These are phyloP conservation scores for Cytospora piceae DNA, from an alignment of 2,329 filamentous ascomycete genomes.

Conservation along the genomic window DNA sequence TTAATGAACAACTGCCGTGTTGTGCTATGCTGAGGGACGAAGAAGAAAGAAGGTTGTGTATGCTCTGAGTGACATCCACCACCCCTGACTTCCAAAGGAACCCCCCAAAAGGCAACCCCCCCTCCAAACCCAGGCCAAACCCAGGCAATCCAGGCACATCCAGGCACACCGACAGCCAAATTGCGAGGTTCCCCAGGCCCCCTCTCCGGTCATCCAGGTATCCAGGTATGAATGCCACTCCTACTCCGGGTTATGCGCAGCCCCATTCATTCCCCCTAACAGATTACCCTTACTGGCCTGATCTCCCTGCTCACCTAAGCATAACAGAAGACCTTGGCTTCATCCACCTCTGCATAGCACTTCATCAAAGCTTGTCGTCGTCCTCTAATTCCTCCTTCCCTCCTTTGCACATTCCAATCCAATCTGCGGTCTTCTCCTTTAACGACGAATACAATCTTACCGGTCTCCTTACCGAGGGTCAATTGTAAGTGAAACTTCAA, in stretches of 20 bases:
- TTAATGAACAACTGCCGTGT: not conserved
- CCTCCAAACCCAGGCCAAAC: not conserved
- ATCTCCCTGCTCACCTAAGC: slow-evolving; percentile 21
- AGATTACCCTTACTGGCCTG: not conserved
- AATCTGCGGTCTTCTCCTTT: slow-evolving; percentile 28
- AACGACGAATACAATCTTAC: slow-evolving; percentile 22
- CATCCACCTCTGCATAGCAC: slow-evolving; percentile 17
- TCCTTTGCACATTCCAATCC: slow-evolving; percentile 31
- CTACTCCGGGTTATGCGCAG: not conserved
- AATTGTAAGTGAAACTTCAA: slow-evolving; percentile 34
- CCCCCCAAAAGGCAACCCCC: not conserved
- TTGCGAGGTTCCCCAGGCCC: slow-evolving; percentile 3
- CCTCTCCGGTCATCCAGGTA: not conserved
- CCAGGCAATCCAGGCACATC: not conserved
- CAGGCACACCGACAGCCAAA: slow-evolving; percentile 3
- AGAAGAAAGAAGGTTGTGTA: not conserved
- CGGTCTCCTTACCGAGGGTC: slow-evolving; percentile 21
- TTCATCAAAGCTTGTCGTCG: slow-evolving; percentile 26
- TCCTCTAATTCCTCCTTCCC: slow-evolving; percentile 30
- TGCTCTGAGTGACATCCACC: not conserved
- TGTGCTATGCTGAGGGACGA: slow-evolving; percentile 1
- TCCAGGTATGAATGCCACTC: not conserved
- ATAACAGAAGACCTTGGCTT: slow-evolving; percentile 14
- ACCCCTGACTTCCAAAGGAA: not conserved
- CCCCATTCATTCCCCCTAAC: not conserved